Base-by-base conservation (phyloP, 345 rosid species). In the Hibiscus trionum region DNA sequence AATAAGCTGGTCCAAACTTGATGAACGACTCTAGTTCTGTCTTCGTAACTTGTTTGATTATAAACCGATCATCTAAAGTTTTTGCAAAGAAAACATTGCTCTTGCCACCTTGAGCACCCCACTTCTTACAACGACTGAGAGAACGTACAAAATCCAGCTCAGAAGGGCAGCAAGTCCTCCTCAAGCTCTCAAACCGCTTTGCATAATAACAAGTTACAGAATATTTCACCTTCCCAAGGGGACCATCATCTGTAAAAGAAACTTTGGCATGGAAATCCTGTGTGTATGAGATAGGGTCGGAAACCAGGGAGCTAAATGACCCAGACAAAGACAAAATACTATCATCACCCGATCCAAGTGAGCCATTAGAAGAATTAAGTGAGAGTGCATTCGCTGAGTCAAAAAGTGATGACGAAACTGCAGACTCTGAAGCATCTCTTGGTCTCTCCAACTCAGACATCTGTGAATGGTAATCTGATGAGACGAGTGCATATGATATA, bases 401-500 rank as follows among this genome's bases (percentile, higher is more conserved):
- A 76, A 84, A 73, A 73, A 84, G 82, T 46, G 88, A 82, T 47
- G 84, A 79, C 11, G 91, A 85, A 66, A 66, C 70, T 16, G 76
- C 70, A 39, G 80, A 69, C 57, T 84, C 89, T 55, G 72, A 74
- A 33, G 75, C 82, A 73, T 89, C 89, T 77, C 81, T 87, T 52
- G 79, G 50, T 80, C 82, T 87, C 82, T 86, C 96, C 49, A 74
- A 72, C 75, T 89, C 92, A 66, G 87, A 86, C 79, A 88, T 79
- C 76, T 85, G 96, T 47, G 77, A 77, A 72, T 77, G 82, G 78
- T 92, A 95, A 24, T 85, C 94, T 15, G 87, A 77, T 49, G 99
- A 92, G 35, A 70, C 74, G 73, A 95, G 89, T 16, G 93, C 93
- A 81, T 92, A 88, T 4, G 99, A 83, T 77, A 95, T 90, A 66